phyloP scores from a whole-genome alignment of 441 rosid genomes.

The Codiaeum variegatum region DNA sequence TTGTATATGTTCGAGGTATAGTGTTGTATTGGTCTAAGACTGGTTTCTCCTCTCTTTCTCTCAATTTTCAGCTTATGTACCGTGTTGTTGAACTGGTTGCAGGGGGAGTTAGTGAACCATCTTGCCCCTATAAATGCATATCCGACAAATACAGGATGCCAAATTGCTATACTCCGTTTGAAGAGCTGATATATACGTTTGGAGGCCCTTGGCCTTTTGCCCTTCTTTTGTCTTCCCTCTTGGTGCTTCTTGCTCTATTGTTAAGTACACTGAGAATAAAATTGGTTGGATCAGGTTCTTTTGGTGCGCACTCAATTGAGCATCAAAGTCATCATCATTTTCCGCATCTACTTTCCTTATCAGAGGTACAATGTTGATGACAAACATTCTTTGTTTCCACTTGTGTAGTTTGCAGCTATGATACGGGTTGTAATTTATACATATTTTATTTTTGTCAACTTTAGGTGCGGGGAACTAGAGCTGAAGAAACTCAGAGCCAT shows the following conservation, averaged over 20 bases:
- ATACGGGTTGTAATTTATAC: conserved; percentile 10
- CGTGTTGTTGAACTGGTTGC: conserved; percentile 31
- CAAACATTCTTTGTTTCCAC: conserved; percentile 18
- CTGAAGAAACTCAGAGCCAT: conserved; percentile 94
- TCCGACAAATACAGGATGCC: conserved; percentile 96
- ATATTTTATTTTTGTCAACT: conserved; percentile 21
- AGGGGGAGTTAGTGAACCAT: conserved; percentile 73
- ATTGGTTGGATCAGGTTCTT: conserved; percentile 57
- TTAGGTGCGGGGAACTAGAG: conserved; percentile 88
- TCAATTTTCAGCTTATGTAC: conserved; percentile 9
- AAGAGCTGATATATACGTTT: conserved; percentile 84
- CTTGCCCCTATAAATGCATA: conserved; percentile 85
- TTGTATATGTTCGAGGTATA: conserved; percentile 76
- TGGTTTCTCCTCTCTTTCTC: background rate
- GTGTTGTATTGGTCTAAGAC: conserved; percentile 9
- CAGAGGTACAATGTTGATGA: conserved; percentile 58
- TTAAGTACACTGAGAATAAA: conserved; percentile 69
- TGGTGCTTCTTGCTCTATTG: conserved; percentile 69
- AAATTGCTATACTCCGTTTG: conserved; percentile 94
- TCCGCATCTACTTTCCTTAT: conserved; percentile 87
- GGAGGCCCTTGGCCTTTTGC: conserved; percentile 94
- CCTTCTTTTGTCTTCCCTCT: conserved; percentile 58
- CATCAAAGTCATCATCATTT: conserved; percentile 60
- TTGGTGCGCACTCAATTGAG: conserved; percentile 56
- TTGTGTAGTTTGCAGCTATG: conserved; percentile 22